A percentile compares a stretch with the other conserved stretches of the same genome.
Evolutionary conservation across 805 yeast species (phyloP).

Genomic region (Yamadazyma endophytica): DNA sequence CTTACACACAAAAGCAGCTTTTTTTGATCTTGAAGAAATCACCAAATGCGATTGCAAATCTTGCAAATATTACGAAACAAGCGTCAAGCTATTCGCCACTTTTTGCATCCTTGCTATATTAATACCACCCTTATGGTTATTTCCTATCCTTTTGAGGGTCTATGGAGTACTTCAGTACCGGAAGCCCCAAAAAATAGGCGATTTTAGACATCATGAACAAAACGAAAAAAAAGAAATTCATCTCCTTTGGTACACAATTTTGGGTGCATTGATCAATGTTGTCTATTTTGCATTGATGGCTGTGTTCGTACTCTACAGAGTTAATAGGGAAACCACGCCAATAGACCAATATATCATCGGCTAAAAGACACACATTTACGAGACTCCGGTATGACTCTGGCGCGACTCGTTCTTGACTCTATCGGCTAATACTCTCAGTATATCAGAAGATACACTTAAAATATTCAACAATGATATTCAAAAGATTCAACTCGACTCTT

Average conservation of each 20-base stretch:
- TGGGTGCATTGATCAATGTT: too few species aligned
- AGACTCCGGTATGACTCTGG: constrained; percentile 3
- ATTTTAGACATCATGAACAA: background rate
- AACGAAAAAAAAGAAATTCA: too few species aligned
- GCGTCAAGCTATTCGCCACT: background rate
- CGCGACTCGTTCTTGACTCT: constrained; percentile 1
- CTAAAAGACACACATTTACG: background rate
- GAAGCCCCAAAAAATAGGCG: background rate
- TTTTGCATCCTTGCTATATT: background rate
- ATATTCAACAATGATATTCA: constrained; percentile 2
- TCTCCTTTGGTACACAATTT: too few species aligned
- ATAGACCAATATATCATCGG: too few species aligned
- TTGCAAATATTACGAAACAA: constrained; percentile 1
- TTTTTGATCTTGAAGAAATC: background rate
- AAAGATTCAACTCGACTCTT: constrained; percentile 27
- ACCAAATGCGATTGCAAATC: constrained; percentile 4
- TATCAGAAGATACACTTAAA: too few species aligned
- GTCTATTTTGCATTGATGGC: too few species aligned
- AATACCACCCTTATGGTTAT: background rate
- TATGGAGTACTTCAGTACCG: background rate
- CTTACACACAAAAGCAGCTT: too few species aligned
- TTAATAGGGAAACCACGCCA: too few species aligned
- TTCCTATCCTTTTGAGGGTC: too few species aligned
- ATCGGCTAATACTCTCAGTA: too few species aligned
- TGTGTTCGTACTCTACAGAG: too few species aligned